Evolutionary conservation across 2,329 filamentous ascomycete species (phyloP).

Genomic region (Fusarium fracticaudum): DNA sequence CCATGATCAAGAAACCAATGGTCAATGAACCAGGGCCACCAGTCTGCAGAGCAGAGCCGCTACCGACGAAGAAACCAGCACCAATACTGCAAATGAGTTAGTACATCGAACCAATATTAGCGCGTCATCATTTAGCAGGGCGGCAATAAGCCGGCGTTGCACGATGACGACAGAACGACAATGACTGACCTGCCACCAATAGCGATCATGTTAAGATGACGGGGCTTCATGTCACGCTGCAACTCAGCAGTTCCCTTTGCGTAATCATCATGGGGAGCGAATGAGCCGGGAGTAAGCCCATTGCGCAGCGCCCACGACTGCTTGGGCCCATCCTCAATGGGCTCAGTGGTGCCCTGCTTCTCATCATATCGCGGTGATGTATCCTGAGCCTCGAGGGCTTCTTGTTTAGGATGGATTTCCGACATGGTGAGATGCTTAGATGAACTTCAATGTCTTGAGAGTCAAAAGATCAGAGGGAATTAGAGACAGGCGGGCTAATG

Average conservation of each 20-base stretch:
- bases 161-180: not conserved
- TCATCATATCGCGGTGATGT: constrained; percentile 25
- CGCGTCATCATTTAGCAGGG: not conserved
- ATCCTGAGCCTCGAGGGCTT: constrained; percentile 27
- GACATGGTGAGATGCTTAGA: constrained; percentile 20
- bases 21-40: constrained; percentile 53
- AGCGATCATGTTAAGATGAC: constrained; percentile 44
- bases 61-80: constrained; percentile 70
- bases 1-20: constrained; percentile 64
- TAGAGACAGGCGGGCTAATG: not conserved
- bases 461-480: not conserved
- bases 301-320: constrained; percentile 42
- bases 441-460: not conserved
- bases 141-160: constrained; percentile 14
- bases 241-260: constrained; percentile 35
- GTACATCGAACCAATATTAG: not conserved
- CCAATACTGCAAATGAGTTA: constrained; percentile 53
- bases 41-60: constrained; percentile 54
- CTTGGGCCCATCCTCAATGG: not conserved
- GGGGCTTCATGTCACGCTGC: constrained; percentile 41
- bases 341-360: constrained; percentile 27
- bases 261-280: constrained; percentile 36
- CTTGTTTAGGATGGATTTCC: constrained; percentile 26
- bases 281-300: constrained; percentile 38
- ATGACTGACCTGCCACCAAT: constrained; percentile 41